Percentiles rank a stretch among this genome's conserved stretches.
Conservation (phyloP, 352 stramenopile genomes). For the Phytophthora aleatoria region DNA sequence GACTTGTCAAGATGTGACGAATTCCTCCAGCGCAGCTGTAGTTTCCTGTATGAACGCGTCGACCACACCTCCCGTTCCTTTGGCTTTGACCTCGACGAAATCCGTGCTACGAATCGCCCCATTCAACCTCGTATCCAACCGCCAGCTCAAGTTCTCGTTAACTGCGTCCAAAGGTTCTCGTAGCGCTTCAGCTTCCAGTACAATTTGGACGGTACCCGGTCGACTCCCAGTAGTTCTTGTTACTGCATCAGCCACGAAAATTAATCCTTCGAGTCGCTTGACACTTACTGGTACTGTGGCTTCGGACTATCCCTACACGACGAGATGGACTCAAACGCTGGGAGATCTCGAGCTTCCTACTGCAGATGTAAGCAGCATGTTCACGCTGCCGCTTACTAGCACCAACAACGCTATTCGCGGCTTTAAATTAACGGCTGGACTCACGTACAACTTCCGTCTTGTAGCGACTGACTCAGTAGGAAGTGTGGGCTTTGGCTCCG, state of each 20-base stretch:
- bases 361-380: slow-evolving; percentile 34
- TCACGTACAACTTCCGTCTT: slow-evolving; percentile 71
- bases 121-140: slow-evolving; percentile 45
- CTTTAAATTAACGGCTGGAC: slow-evolving; percentile 61
- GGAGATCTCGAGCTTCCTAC: slow-evolving; percentile 56
- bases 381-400: slow-evolving; percentile 61
- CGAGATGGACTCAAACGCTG: slow-evolving; percentile 57
- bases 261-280: slow-evolving; percentile 56
- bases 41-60: slow-evolving; percentile 20
- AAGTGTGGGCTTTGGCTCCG: slow-evolving; percentile 55
- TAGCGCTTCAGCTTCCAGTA: slow-evolving; percentile 28
- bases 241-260: slow-evolving; percentile 34
- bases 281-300: slow-evolving; percentile 39
- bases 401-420: slow-evolving; percentile 55
- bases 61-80: background rate
- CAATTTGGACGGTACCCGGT: slow-evolving; percentile 53
- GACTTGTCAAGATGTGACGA: slow-evolving; percentile 63
- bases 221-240: slow-evolving; percentile 52
- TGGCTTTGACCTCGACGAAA: slow-evolving; percentile 24
- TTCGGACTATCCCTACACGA: slow-evolving; percentile 69
- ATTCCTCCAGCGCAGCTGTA: slow-evolving; percentile 21
- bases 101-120: slow-evolving; percentile 43
- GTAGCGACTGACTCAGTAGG: slow-evolving; percentile 57
- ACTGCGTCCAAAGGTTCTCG: slow-evolving; percentile 39
- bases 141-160: slow-evolving; percentile 56